phyloP scores from a whole-genome alignment of 2,329 filamentous ascomycete species.

The Hyphodiscus sp. region DNA sequence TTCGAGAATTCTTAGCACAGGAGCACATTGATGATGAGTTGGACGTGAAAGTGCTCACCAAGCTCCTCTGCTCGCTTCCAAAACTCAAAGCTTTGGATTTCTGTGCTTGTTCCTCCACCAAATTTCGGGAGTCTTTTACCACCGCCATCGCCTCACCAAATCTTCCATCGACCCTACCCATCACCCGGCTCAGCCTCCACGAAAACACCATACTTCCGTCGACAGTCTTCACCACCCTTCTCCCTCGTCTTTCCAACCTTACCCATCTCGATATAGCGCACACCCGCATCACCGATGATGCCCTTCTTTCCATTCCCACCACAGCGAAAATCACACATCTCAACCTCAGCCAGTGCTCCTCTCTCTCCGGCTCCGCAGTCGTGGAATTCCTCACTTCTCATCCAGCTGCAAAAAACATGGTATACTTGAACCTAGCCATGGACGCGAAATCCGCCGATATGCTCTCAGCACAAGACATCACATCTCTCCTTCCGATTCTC shows the following conservation, averaged over 20 bases:
- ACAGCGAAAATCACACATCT: constrained; percentile 70
- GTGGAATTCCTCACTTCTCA: constrained; percentile 67
- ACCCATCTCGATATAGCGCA: constrained; percentile 78
- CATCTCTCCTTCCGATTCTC: constrained; percentile 57
- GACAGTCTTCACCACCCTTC: constrained; percentile 58
- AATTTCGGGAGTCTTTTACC: constrained; percentile 61
- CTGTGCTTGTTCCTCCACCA: constrained; percentile 64
- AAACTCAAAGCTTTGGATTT: constrained; percentile 66
- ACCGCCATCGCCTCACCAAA: constrained; percentile 33
- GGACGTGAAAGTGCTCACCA: constrained; percentile 58
- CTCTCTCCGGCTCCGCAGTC: constrained; percentile 58
- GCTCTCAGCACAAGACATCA: constrained; percentile 59
- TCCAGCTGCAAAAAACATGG: constrained; percentile 59
- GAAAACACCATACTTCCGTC: constrained; percentile 68
- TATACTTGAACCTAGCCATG: constrained; percentile 67
- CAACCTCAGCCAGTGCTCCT: constrained; percentile 69
- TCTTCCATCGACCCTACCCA: constrained; percentile 46
- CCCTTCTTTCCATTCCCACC: constrained; percentile 63
- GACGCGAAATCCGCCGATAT: constrained; percentile 68
- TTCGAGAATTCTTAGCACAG: constrained; percentile 73
- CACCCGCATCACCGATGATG: constrained; percentile 67
- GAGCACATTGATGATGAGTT: constrained; percentile 77
- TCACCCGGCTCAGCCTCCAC: constrained; percentile 68
- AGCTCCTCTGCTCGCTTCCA: constrained; percentile 62
- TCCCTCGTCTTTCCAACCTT: constrained; percentile 62